These are phyloP conservation scores for Solanum habrochaites DNA, from an alignment of 257 asterid species.

Conservation along the genomic window DNA sequence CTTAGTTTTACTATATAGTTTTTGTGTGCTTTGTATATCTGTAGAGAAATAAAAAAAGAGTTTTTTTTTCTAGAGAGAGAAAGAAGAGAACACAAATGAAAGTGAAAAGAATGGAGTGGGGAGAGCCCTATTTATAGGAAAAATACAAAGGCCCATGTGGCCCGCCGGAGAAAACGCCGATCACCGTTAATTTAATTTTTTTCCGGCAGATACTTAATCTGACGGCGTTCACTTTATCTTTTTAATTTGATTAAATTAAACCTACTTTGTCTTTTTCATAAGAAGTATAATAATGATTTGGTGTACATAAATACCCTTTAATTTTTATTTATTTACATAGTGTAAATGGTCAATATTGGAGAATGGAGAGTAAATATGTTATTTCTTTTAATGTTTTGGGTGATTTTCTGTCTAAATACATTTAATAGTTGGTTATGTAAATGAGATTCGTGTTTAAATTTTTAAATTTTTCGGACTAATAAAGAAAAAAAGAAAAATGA, in stretches of 20 bases:
- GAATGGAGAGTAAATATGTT: neutral
- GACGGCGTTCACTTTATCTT: neutral
- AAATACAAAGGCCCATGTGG: neutral
- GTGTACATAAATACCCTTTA: neutral
- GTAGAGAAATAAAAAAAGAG: neutral
- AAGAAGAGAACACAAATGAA: neutral
- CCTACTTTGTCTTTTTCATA: neutral
- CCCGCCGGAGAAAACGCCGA: neutral
- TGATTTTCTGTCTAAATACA: neutral
- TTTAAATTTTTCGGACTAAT: neutral
- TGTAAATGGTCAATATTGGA: neutral
- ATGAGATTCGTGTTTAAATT: neutral
- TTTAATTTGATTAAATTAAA: neutral
- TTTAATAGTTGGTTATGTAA: neutral
- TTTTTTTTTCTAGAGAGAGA: neutral
- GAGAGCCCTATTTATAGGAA: neutral
- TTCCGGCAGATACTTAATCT: neutral
- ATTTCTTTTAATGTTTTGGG: neutral
- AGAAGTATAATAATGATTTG: neutral
- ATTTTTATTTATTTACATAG: neutral
- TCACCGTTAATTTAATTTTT: neutral
- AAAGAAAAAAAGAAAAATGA: neutral
- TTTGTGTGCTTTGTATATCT: neutral
- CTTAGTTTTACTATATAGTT: neutral
- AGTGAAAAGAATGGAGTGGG: neutral